phyloP scores from a whole-genome alignment of 2,329 filamentous ascomycete genomes.

The Colletotrichum viniferum region DNA sequence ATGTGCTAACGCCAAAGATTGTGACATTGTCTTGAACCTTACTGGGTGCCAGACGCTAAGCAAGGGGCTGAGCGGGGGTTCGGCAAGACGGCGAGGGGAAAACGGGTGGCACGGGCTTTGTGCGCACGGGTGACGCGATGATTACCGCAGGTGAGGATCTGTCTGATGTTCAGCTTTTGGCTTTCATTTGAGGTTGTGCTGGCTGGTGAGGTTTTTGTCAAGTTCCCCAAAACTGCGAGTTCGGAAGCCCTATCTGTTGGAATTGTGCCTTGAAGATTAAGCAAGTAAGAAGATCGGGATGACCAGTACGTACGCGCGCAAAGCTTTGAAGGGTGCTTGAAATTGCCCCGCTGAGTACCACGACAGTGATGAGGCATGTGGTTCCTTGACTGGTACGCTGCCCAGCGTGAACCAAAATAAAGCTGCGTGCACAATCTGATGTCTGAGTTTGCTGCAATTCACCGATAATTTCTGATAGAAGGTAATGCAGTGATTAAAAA shows the following conservation, averaged over 20 bases:
- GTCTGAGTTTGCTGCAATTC: no score
- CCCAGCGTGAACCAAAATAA: no score
- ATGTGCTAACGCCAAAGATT: neutral
- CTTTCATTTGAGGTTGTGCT: neutral
- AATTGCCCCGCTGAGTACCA: no score
- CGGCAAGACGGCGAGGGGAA: neutral
- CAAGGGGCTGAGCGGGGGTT: neutral
- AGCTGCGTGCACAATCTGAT: no score
- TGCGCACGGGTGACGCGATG: constrained; percentile 20
- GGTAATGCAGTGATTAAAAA: no score
- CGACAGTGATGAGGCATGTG: no score
- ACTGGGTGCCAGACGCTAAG: neutral
- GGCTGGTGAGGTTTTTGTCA: neutral
- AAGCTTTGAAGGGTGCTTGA: neutral
- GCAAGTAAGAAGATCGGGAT: neutral
- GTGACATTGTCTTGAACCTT: neutral
- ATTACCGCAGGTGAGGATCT: neutral
- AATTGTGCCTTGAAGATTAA: neutral
- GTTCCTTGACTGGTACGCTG: no score
- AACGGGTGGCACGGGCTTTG: neutral
- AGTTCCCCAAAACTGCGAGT: neutral
- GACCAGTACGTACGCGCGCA: neutral
- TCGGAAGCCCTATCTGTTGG: fast-evolving
- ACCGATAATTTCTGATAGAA: fast-evolving
- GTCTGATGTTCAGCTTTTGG: neutral